Evolutionary conservation across 371 early-diverging fungal genomes (phyloP).

Genomic region (Mortierella sp.): DNA sequence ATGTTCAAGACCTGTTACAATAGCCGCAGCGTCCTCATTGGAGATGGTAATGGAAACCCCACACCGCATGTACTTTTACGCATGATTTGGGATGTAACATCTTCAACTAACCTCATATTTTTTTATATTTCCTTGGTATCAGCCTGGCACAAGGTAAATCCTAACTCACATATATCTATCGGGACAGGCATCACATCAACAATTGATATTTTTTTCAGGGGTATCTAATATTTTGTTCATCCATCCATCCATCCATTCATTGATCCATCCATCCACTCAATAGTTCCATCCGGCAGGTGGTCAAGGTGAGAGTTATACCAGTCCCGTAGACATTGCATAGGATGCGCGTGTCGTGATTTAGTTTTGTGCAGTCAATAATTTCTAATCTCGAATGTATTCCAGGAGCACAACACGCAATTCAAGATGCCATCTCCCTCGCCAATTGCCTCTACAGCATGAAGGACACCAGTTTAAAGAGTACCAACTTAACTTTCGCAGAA

Average conservation of each 20-base stretch:
- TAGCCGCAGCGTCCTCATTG: not conserved
- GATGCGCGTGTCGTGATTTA: no score
- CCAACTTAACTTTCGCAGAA: conserved; percentile 1
- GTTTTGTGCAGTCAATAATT: no score
- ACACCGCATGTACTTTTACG: no score
- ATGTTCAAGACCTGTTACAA: conserved; percentile 25
- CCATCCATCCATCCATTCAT: not conserved
- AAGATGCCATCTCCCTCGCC: conserved; percentile 18
- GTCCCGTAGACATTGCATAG: not conserved
- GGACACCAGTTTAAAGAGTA: not conserved
- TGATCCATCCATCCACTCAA: not conserved
- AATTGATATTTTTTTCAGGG: no score
- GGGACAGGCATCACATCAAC: no score
- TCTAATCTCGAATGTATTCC: not conserved
- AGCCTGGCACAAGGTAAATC: no score
- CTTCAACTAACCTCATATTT: no score
- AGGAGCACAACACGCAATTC: conserved; percentile 26
- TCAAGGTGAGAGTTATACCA: not conserved
- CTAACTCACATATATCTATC: no score
- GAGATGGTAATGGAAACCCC: conserved; percentile 9
- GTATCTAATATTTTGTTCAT: no score
- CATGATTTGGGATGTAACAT: no score
- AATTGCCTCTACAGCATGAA: conserved; percentile 10
- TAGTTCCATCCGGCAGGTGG: not conserved
- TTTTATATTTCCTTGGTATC: no score